phyloP scores from a whole-genome alignment of 2,329 filamentous ascomycete species.

The Lomentospora prolificans region DNA sequence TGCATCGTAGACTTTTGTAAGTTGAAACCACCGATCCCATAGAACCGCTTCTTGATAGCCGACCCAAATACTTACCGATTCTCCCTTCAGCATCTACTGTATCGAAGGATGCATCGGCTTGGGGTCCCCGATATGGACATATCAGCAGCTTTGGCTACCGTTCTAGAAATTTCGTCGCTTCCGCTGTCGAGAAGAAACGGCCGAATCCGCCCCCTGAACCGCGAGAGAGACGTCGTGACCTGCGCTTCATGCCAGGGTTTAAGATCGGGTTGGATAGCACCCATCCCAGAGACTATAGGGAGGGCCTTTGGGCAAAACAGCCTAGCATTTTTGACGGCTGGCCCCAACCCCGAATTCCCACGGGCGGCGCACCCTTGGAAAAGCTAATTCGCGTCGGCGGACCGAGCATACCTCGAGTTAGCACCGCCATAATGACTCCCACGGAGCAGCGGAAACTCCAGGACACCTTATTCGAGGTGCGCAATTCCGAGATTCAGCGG shows the following conservation, averaged over 20 bases:
- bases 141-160: background rate
- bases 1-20: background rate
- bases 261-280: too few relatives aligned
- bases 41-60: background rate
- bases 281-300: background rate
- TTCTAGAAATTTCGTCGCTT: background rate
- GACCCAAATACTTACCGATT: background rate
- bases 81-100: background rate
- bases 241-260: too few relatives aligned
- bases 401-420: constrained; percentile 23
- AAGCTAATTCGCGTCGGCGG: constrained; percentile 20
- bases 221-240: background rate
- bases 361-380: constrained; percentile 26
- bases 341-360: constrained; percentile 23
- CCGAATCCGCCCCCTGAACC: too few relatives aligned
- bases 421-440: constrained; percentile 27
- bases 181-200: background rate
- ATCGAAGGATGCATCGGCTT: background rate
- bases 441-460: constrained; percentile 26
- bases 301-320: constrained; percentile 16
- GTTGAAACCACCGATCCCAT: background rate
- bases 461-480: constrained; percentile 3
- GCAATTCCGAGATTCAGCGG: constrained; percentile 12
- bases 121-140: constrained; percentile 2
- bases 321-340: constrained; percentile 20